These are phyloP conservation scores for Besnoitia besnoiti DNA, from an alignment of 169 alveolate species.

Conservation along the genomic window DNA sequence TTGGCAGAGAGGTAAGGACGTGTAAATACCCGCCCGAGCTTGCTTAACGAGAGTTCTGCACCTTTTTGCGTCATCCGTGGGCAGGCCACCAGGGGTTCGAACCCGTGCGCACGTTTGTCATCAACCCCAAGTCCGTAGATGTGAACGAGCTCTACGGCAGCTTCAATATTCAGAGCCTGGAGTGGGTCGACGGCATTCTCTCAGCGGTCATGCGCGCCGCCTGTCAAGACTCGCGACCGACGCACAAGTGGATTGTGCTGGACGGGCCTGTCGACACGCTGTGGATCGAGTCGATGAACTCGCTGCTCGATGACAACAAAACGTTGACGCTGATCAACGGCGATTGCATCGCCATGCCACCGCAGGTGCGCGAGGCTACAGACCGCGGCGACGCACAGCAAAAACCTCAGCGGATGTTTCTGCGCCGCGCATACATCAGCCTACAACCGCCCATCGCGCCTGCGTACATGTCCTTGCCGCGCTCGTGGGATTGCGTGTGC, in stretches of 20 bases:
- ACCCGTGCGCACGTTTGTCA: slow-evolving; percentile 77
- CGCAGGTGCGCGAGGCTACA: slow-evolving; percentile 71
- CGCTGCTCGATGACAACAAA: slow-evolving; percentile 95
- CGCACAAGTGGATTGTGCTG: slow-evolving; percentile 91
- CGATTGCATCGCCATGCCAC: slow-evolving; percentile 90
- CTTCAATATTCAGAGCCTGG: slow-evolving; percentile 87
- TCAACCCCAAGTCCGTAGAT: slow-evolving; percentile 92
- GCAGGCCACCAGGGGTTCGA: slow-evolving; percentile 31
- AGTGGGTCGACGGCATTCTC: slow-evolving; percentile 94
- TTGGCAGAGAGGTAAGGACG: no score
- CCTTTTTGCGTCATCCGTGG: no score
- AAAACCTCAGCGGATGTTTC: no score
- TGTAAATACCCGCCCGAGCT: no score
- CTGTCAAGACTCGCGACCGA: slow-evolving; percentile 82
- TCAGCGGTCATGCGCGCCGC: slow-evolving; percentile 87
- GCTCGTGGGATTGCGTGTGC: no score
- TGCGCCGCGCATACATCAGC: no score
- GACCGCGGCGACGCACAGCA: neutral
- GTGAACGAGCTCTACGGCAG: slow-evolving; percentile 91
- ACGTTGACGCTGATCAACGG: slow-evolving; percentile 93
- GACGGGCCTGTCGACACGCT: slow-evolving; percentile 96
- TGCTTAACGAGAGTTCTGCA: no score
- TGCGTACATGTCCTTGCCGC: no score
- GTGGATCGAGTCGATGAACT: slow-evolving; percentile 96
- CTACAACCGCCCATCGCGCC: no score